A percentile compares a stretch with the other conserved stretches of the same genome.
Conservation (phyloP, 2,329 filamentous ascomycete species). For the Pyrenophora seminiperda region DNA sequence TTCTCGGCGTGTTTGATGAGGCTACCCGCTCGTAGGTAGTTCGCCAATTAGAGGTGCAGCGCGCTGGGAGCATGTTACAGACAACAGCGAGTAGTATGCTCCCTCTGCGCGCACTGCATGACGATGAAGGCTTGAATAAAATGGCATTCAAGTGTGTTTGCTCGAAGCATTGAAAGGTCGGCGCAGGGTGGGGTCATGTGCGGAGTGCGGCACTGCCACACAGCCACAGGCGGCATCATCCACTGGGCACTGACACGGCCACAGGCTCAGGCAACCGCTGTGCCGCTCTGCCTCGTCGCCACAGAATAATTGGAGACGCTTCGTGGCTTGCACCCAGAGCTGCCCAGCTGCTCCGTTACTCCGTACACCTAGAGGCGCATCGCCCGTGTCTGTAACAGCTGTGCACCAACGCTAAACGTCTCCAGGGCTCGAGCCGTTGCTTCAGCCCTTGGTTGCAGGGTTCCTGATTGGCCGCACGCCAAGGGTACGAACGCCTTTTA, state of each 20-base stretch:
- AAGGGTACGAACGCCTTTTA: constrained; percentile 16
- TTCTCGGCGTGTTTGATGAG: constrained; percentile 14
- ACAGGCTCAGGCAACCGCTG: too few species aligned
- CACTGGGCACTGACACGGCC: not conserved
- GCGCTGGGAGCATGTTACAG: constrained; percentile 13
- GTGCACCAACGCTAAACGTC: constrained; percentile 12
- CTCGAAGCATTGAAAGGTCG: constrained; percentile 9
- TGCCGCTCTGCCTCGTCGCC: not conserved
- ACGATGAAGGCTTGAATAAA: constrained; percentile 3
- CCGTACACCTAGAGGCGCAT: too few species aligned
- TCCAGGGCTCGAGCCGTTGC: constrained; percentile 18
- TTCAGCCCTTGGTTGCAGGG: constrained; percentile 25
- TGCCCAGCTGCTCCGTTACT: too few species aligned
- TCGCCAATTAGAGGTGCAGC: constrained; percentile 6
- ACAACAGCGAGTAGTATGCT: constrained; percentile 4
- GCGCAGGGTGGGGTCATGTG: constrained; percentile 2
- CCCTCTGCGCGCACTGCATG: constrained; percentile 1
- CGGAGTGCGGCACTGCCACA: not conserved
- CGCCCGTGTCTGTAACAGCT: constrained; percentile 8
- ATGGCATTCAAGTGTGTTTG: constrained; percentile 3
- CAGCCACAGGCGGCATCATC: constrained; percentile 1
- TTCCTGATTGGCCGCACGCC: constrained; percentile 23
- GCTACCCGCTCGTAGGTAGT: not conserved
- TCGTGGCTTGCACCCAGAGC: too few species aligned
- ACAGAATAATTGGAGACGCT: not conserved